A percentile compares a stretch with the other conserved stretches of the same genome.
phyloP scores from a whole-genome alignment of 225 moss, liverwort and hornwort species.

The Sphagnum tenellum region DNA sequence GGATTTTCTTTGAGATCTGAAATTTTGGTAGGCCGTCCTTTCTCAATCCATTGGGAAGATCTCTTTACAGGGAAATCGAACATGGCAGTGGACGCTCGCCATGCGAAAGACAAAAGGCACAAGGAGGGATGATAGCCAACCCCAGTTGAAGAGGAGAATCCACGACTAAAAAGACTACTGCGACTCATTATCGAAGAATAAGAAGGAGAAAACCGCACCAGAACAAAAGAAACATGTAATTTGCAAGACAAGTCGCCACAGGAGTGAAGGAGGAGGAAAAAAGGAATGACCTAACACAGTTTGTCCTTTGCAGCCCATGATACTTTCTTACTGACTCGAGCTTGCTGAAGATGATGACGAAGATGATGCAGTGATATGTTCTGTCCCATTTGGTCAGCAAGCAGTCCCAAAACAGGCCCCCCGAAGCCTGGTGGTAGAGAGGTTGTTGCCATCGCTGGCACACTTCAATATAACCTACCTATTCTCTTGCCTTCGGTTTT shows the following conservation, averaged over 20 bases:
- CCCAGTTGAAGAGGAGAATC: too few relatives aligned
- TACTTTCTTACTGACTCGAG: constrained; percentile 51
- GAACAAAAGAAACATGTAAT: too few relatives aligned
- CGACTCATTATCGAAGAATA: too few relatives aligned
- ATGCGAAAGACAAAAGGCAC: too few relatives aligned
- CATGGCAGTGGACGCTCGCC: too few relatives aligned
- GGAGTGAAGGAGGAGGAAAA: constrained; percentile 18
- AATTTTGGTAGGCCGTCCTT: too few relatives aligned
- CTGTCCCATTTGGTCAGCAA: constrained; percentile 15
- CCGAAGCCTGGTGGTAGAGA: constrained; percentile 52
- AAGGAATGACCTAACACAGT: constrained; percentile 60
- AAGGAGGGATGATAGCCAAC: too few relatives aligned
- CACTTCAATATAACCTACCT: not conserved
- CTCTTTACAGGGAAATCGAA: too few relatives aligned
- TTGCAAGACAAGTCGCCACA: constrained; percentile 3
- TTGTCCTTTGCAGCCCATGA: constrained; percentile 49
- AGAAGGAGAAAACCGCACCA: too few relatives aligned
- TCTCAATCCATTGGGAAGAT: too few relatives aligned
- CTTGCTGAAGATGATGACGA: constrained; percentile 5
- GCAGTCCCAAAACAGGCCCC: constrained; percentile 15
- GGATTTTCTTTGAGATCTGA: too few relatives aligned
- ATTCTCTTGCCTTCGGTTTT: not conserved
- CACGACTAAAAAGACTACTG: too few relatives aligned
- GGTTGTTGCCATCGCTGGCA: constrained; percentile 16
- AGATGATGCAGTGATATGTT: constrained; percentile 4